A percentile compares a stretch with the other conserved stretches of the same genome.
Evolutionary conservation across 2,329 filamentous ascomycete genomes (phyloP).

Genomic region (Cordyceps militaris): DNA sequence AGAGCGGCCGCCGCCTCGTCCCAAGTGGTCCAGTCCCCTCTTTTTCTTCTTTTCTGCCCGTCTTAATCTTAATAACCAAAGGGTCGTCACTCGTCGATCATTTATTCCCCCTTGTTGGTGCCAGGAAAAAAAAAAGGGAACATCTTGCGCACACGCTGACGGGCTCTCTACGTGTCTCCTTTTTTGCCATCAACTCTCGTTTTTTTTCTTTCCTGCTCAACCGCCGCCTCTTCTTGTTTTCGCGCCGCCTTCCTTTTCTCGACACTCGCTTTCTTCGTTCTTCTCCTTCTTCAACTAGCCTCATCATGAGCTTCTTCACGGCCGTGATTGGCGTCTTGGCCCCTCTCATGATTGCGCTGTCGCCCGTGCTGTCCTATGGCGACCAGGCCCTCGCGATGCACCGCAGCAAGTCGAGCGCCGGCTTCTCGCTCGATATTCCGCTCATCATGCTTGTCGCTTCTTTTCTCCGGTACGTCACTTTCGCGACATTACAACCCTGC

Average conservation of each 20-base stretch:
- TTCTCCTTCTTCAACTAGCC: not conserved
- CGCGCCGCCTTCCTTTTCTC: not conserved
- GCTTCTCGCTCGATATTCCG: constrained; percentile 65
- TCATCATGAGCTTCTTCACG: constrained; percentile 34
- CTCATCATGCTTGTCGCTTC: constrained; percentile 67
- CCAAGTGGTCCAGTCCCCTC: not conserved
- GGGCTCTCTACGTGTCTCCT: not conserved
- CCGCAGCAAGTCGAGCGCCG: constrained; percentile 54
- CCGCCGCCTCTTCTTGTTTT: not conserved
- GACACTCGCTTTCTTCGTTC: not conserved
- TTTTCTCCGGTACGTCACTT: constrained; percentile 47
- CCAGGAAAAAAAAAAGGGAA: not conserved
- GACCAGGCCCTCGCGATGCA: constrained; percentile 62
- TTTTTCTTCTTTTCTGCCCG: not conserved
- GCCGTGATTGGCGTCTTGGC: constrained; percentile 49
- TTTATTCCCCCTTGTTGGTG: not conserved
- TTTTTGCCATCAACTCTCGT: not conserved
- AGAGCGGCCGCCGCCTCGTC: not conserved
- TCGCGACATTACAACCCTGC: not conserved
- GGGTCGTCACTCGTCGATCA: constrained; percentile 3
- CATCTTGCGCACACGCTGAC: not conserved
- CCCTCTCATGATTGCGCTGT: constrained; percentile 56
- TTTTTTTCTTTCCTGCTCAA: not conserved
- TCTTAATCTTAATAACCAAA: not conserved
- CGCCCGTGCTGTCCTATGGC: constrained; percentile 57